Evolutionary conservation across 2,329 filamentous ascomycete species (phyloP).

Genomic region (Cladophialophora carrionii): DNA sequence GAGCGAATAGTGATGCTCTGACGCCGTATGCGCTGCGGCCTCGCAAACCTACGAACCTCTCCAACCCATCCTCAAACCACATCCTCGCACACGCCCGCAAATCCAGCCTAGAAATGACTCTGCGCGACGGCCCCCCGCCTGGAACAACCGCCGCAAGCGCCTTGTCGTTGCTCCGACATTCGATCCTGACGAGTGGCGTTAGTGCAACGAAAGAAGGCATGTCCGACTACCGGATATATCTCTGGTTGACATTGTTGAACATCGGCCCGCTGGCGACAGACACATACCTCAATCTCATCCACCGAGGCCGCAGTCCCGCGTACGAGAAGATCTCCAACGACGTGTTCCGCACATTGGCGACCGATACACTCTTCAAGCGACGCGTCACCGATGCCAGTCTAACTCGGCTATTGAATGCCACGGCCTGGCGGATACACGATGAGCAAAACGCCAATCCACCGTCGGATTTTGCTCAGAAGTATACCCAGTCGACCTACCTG

Average conservation of each 20-base stretch:
- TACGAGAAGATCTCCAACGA: constrained; percentile 99
- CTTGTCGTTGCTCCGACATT: constrained; percentile 53
- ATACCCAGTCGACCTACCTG: constrained; percentile 63
- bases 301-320: constrained; percentile 88
- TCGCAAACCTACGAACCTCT: constrained; percentile 38
- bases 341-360: constrained; percentile 93
- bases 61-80: constrained; percentile 49
- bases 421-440: constrained; percentile 92
- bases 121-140: constrained; percentile 77
- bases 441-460: constrained; percentile 62
- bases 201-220: constrained; percentile 59
- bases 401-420: constrained; percentile 89
- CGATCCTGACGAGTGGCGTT: constrained; percentile 55
- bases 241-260: constrained; percentile 93
- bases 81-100: constrained; percentile 51
- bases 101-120: constrained; percentile 68
- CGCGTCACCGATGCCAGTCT: constrained; percentile 94
- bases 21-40: constrained; percentile 40
- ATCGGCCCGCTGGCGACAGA: constrained; percentile 83
- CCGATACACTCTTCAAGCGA: constrained; percentile 93
- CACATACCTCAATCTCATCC: constrained; percentile 84
- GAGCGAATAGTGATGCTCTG: constrained; percentile 74
- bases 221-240: constrained; percentile 91
- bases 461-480: constrained; percentile 44
- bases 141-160: constrained; percentile 58